Percentiles rank a stretch among this genome's conserved stretches.
Evolutionary conservation across 2,329 filamentous ascomycete genomes (phyloP).

Genomic region (Colletotrichum falcatum): DNA sequence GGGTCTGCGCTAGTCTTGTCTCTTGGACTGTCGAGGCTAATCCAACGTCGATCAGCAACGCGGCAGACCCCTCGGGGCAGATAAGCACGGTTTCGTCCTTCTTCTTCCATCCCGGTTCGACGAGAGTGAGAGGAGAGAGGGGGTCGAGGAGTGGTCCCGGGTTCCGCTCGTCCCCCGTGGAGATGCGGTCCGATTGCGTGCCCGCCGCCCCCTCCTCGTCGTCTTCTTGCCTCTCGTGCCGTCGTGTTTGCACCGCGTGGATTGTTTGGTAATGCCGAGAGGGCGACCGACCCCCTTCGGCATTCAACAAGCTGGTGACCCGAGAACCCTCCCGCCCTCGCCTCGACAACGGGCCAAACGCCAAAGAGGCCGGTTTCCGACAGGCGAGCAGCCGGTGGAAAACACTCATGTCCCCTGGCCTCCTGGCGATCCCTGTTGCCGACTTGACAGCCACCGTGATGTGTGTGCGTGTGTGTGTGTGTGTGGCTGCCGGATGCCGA

Average conservation of each 20-base stretch:
- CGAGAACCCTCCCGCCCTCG: neutral
- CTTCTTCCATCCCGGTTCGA: neutral
- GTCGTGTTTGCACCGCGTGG: neutral
- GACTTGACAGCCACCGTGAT: neutral
- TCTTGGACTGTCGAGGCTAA: constrained; percentile 17
- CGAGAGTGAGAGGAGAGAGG: neutral
- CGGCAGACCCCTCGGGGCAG: neutral
- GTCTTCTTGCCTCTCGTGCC: neutral
- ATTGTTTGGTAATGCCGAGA: neutral
- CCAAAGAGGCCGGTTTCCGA: neutral
- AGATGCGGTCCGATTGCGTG: neutral
- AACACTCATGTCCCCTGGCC: neutral
- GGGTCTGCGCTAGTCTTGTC: neutral
- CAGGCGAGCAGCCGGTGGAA: neutral
- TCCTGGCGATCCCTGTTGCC: neutral
- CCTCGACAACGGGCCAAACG: neutral
- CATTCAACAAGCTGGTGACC: neutral
- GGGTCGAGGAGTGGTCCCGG: neutral
- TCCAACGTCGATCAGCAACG: constrained; percentile 11
- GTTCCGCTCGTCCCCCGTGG: neutral
- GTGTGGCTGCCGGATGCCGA: neutral
- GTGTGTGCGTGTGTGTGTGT: neutral
- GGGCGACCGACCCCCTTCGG: neutral
- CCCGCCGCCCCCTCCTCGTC: neutral
- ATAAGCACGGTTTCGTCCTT: neutral